Base-by-base conservation (phyloP, 2,329 filamentous ascomycete species). In the Celoporthe dispersa region DNA sequence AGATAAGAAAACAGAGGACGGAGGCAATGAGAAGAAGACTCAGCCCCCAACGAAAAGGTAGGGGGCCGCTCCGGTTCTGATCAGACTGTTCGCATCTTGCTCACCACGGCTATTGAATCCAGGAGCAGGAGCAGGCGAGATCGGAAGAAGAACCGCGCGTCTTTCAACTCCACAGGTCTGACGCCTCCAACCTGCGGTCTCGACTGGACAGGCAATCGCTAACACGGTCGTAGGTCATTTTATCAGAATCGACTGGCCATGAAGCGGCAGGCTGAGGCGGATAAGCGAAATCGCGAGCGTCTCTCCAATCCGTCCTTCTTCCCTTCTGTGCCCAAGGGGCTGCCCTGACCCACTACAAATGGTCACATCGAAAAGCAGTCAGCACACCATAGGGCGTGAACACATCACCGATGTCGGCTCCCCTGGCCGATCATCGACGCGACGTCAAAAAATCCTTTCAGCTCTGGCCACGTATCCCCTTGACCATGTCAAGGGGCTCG, bases 231-330 rank as follows among this genome's bases (percentile, higher is more conserved):
- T 76, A 96, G 93, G 75, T 87, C 89, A 35, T 97, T 99, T 80
- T 97, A 94, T 78, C 91, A 95, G 75, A 93, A 94, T 82, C 90
- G 96, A 22, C 79, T 97, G 65, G 90, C 94, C 78, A 92, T 91
- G 77, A 91, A 94, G 77, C 87, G 90, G 59, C 92, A 92, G 78
- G 87, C 88, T n/a, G 93, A 96, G 77, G 85, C 90, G 67, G 92
- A 94, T 14, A 97, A 90, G 80, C 86, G 92, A 66, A 96, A 95
- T 76, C 89, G 91, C 59, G 93, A 98, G 79, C 88, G 94, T 60
- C 80, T 97, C 71, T 91, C 88, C 73, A 91, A 94, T 77, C 92
- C 94, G 1, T 88, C 86, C 35, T 88, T 92, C 70, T 98, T 98
- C 77, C 96, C 96, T 1, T 92, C 92, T 57, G 94, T 96, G 0